Percentiles rank a stretch among this genome's conserved stretches.
These are phyloP conservation scores for Clitopilus hobsonii DNA, from an alignment of 768 basidiomycete species.

Conservation along the genomic window DNA sequence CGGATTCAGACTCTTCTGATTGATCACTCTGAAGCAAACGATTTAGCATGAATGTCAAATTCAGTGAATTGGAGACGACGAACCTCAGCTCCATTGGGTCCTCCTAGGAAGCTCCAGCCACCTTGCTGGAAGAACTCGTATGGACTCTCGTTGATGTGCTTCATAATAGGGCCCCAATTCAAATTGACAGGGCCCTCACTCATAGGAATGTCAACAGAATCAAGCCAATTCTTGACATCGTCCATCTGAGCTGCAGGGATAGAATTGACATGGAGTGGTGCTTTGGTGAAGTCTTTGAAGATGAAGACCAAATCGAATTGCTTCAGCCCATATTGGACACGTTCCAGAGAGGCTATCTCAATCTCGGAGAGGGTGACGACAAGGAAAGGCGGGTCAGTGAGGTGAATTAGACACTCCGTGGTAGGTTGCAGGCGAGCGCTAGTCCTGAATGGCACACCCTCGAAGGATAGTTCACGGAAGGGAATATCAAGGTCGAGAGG, in stretches of 20 bases:
- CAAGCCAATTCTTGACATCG: conserved; percentile 98
- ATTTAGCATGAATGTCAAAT: conserved; percentile 1
- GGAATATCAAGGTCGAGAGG: conserved; percentile 92
- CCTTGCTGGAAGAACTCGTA: conserved; percentile 93
- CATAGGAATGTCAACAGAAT: conserved; percentile 95
- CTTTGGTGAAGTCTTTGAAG: conserved; percentile 91
- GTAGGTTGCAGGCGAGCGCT: conserved; percentile 94
- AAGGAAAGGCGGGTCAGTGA: conserved; percentile 93
- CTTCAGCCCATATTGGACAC: conserved; percentile 93
- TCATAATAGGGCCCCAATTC: conserved; percentile 99
- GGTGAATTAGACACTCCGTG: conserved; percentile 93
- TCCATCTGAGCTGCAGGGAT: conserved; percentile 89
- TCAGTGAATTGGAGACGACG: conserved; percentile 14
- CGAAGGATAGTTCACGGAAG: conserved; percentile 95
- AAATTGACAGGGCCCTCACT: conserved; percentile 95
- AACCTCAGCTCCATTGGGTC: conserved; percentile 66
- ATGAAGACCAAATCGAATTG: conserved; percentile 98
- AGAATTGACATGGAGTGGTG: conserved; percentile 94
- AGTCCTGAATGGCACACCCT: conserved; percentile 93
- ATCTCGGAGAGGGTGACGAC: conserved; percentile 93
- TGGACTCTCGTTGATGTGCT: conserved; percentile 94
- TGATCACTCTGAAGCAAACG: conserved; percentile 29
- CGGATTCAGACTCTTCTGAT: conserved; percentile 41
- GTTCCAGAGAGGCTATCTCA: conserved; percentile 94
- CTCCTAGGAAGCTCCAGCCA: conserved; percentile 92